A percentile compares a stretch with the other conserved stretches of the same genome.
Evolutionary conservation across 768 basidiomycete species (phyloP).

Genomic region (Leccinum ochraceum): DNA sequence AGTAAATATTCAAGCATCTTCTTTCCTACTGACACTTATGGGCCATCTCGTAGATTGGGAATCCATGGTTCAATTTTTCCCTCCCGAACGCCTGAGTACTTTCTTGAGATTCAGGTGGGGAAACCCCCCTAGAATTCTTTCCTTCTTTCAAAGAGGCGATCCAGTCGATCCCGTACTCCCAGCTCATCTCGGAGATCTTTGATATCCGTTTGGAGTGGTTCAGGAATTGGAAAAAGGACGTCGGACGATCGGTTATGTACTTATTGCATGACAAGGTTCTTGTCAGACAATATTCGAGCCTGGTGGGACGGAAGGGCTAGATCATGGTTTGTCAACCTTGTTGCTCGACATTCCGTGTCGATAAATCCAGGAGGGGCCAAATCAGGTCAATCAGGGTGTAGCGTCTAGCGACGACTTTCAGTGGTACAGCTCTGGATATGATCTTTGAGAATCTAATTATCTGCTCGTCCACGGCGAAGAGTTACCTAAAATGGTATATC

Average conservation of each 20-base stretch:
- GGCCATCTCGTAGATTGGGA: constrained; percentile 17
- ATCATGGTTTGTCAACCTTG: background rate
- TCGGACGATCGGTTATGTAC: constrained; percentile 36
- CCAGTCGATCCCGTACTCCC: constrained; percentile 11
- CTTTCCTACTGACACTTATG: background rate
- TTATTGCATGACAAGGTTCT: constrained; percentile 28
- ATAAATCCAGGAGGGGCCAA: background rate
- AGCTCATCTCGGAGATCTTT: constrained; percentile 18
- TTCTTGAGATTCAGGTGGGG: constrained; percentile 6
- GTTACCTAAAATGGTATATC: constrained; percentile 6
- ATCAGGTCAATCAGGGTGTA: background rate
- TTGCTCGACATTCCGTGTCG: background rate
- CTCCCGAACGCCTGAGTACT: constrained; percentile 1
- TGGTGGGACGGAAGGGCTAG: constrained; percentile 14
- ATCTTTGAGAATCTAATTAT: background rate
- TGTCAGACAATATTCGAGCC: constrained; percentile 10
- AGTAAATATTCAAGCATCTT: constrained; percentile 6
- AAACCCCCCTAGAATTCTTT: constrained; percentile 9
- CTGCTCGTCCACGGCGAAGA: background rate
- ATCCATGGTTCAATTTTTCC: constrained; percentile 11
- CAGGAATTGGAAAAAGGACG: constrained; percentile 30
- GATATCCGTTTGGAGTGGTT: constrained; percentile 20
- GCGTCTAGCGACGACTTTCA: background rate
- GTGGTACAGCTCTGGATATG: background rate
- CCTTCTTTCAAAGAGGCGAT: constrained; percentile 5